These are phyloP conservation scores for Luffa aegyptiaca DNA, from an alignment of 306 rosid genomes.

Conservation along the genomic window DNA sequence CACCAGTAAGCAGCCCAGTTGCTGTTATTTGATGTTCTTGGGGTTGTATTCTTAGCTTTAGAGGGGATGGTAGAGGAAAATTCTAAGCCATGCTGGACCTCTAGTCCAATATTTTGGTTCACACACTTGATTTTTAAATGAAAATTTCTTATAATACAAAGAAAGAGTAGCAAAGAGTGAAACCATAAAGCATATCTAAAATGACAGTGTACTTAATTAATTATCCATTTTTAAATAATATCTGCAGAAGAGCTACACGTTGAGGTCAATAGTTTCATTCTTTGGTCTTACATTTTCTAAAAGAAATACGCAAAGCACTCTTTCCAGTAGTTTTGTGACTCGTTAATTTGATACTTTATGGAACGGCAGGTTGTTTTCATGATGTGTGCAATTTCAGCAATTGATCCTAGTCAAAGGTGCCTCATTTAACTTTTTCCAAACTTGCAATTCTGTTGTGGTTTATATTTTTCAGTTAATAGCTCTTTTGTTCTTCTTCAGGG, in stretches of 20 bases:
- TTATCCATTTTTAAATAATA: neutral
- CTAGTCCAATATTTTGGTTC: neutral
- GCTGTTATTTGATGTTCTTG: neutral
- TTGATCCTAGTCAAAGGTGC: constrained; percentile 85
- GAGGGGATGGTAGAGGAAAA: neutral
- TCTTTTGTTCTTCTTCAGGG: constrained; percentile 32
- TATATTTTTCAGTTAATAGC: constrained; percentile 7
- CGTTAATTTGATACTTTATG: constrained; percentile 13
- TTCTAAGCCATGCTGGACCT: neutral
- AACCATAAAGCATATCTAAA: neutral
- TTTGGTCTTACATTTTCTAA: neutral
- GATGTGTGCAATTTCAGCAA: constrained; percentile 78
- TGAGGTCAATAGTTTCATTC: neutral
- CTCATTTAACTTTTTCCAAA: constrained; percentile 11
- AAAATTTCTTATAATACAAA: neutral
- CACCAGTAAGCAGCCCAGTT: neutral
- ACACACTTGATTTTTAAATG: neutral
- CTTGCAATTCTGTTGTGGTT: neutral
- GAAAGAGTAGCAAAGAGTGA: neutral
- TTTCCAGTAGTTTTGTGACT: constrained; percentile 1
- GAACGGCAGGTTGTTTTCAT: constrained; percentile 75
- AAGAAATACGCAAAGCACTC: neutral
- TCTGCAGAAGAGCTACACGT: neutral
- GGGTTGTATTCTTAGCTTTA: neutral
- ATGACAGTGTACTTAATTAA: neutral